Conservation (phyloP, 2,329 filamentous ascomycete genomes). For the Xylariaceae sp. region DNA sequence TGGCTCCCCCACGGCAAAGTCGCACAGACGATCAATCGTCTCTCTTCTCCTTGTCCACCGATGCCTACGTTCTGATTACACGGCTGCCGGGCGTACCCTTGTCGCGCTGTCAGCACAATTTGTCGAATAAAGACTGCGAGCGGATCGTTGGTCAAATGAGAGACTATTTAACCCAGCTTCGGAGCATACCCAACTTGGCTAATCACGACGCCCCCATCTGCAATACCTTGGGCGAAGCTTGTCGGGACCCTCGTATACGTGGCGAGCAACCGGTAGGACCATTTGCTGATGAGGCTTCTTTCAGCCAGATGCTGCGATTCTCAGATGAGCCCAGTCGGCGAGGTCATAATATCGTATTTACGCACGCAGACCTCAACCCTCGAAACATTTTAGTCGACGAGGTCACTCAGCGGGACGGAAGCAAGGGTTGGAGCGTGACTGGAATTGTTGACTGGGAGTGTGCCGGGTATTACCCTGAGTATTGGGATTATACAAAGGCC, state of each 20-base stretch:
- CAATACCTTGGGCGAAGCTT: constrained; percentile 40
- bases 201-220: constrained; percentile 36
- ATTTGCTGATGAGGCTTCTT: constrained; percentile 42
- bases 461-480: constrained; percentile 40
- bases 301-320: constrained; percentile 41
- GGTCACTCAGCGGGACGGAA: constrained; percentile 30
- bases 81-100: constrained; percentile 32
- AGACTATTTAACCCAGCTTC: constrained; percentile 38
- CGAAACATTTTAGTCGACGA: constrained; percentile 44
- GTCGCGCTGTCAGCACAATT: constrained; percentile 28
- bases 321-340: constrained; percentile 41
- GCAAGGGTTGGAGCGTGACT: constrained; percentile 35
- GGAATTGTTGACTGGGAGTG: constrained; percentile 43
- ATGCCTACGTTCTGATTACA: constrained; percentile 34
- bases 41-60: background rate
- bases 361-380: constrained; percentile 43
- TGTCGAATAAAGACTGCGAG: constrained; percentile 37
- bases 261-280: constrained; percentile 35
- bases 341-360: constrained; percentile 42
- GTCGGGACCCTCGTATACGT: constrained; percentile 40
- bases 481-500: constrained; percentile 42
- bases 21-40: background rate
- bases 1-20: background rate
- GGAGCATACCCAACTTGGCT: constrained; percentile 32
- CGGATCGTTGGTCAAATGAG: constrained; percentile 36